A percentile compares a stretch with the other conserved stretches of the same genome.
These are phyloP conservation scores for Metarhizium robertsii DNA, from an alignment of 2,329 filamentous ascomycete genomes.

Conservation along the genomic window DNA sequence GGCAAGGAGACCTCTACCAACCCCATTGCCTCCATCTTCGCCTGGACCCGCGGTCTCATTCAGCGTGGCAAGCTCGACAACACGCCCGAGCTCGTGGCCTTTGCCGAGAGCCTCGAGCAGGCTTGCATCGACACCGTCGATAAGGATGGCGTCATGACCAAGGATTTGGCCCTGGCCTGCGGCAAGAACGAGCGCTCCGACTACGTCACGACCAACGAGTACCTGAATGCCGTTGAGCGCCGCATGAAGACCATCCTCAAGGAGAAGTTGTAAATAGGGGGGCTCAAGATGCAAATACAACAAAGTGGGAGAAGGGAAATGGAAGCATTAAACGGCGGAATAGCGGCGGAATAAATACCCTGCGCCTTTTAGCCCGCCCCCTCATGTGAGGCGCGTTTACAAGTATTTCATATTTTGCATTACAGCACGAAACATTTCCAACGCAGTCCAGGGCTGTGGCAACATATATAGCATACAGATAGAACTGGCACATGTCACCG, in stretches of 20 bases:
- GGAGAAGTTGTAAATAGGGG: conserved; percentile 55
- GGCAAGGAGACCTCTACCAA: conserved; percentile 95
- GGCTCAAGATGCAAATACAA: neutral
- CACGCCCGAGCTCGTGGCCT: conserved; percentile 85
- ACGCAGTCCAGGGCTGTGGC: neutral
- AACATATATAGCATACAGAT: neutral
- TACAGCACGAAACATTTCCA: no score
- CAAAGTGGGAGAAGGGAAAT: neutral
- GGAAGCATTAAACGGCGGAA: neutral
- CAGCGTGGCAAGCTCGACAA: conserved; percentile 90
- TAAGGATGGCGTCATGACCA: conserved; percentile 94
- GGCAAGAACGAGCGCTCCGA: conserved; percentile 76
- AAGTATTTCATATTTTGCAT: neutral
- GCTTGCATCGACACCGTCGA: conserved; percentile 94
- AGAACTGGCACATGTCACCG: neutral
- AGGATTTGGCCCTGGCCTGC: conserved; percentile 92
- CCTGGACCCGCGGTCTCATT: conserved; percentile 89
- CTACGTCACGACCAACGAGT: conserved; percentile 88
- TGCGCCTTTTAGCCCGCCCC: neutral
- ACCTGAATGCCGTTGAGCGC: conserved; percentile 86
- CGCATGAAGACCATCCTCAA: conserved; percentile 73
- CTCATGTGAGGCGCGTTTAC: neutral
- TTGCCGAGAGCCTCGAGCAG: conserved; percentile 84
- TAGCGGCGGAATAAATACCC: neutral
- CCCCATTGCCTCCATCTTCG: conserved; percentile 98